A percentile compares a stretch with the other conserved stretches of the same genome.
Evolutionary conservation across 2,329 filamentous ascomycete species (phyloP).

Genomic region (Nothophaeocryptopus gaeumannii): DNA sequence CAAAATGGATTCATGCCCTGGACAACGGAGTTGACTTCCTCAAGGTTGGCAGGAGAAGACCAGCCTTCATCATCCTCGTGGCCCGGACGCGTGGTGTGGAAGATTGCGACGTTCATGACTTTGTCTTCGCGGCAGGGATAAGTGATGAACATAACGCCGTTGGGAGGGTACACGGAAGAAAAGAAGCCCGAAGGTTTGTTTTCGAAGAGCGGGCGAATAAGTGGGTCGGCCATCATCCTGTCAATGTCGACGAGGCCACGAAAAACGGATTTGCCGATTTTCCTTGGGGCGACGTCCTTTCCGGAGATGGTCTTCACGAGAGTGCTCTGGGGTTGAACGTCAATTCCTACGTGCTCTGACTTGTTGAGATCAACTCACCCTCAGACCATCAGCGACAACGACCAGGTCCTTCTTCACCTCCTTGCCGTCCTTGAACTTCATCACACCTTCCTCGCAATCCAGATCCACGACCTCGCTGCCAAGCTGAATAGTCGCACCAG

Average conservation of each 20-base stretch:
- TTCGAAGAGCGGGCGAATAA: constrained; percentile 12
- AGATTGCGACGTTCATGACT: constrained; percentile 19
- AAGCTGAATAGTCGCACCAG: constrained; percentile 15
- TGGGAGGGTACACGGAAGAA: neutral
- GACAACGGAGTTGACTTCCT: constrained; percentile 10
- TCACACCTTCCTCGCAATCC: constrained; percentile 14
- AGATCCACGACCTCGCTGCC: constrained; percentile 16
- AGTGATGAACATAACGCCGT: constrained; percentile 10
- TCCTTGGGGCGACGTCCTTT: neutral
- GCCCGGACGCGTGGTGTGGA: constrained; percentile 14
- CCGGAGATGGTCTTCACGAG: constrained; percentile 8
- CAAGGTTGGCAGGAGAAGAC: constrained; percentile 13
- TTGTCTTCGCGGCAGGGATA: constrained; percentile 17
- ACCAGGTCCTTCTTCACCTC: constrained; percentile 20
- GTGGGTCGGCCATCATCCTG: constrained; percentile 6
- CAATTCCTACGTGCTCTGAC: neutral
- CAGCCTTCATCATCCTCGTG: constrained; percentile 19
- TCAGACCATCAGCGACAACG: constrained; percentile 25
- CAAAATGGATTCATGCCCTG: constrained; percentile 14
- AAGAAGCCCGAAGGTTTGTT: constrained; percentile 12
- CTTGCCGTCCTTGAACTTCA: constrained; percentile 15
- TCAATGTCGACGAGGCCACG: constrained; percentile 15
- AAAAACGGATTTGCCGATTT: constrained; percentile 16
- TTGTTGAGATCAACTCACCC: neutral
- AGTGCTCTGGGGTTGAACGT: constrained; percentile 1